A percentile compares a stretch with the other conserved stretches of the same genome.
Evolutionary conservation across 495 filamentous ascomycete species (phyloP).

Genomic region (Neurospora sp.): DNA sequence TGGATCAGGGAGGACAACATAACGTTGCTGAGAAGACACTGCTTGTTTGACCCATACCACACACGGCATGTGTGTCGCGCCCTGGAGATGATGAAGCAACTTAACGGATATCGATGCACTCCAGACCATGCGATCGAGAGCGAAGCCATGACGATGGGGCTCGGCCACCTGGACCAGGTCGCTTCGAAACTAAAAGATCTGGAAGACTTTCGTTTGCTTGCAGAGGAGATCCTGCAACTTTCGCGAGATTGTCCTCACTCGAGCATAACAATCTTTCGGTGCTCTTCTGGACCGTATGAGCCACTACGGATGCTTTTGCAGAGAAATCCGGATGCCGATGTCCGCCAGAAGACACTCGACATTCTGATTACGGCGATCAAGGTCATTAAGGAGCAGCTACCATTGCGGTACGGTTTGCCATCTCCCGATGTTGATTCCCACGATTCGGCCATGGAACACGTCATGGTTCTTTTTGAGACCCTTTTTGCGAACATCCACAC

Average conservation of each 20-base stretch:
- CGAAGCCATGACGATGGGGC: slow-evolving; percentile 51
- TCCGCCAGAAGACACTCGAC: slow-evolving; percentile 48
- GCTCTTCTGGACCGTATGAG: slow-evolving; percentile 46
- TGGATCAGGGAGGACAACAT: slow-evolving; percentile 66
- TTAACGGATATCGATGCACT: slow-evolving; percentile 35
- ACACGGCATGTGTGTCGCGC: slow-evolving; percentile 54
- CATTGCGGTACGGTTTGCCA: slow-evolving; percentile 30
- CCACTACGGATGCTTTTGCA: slow-evolving; percentile 58
- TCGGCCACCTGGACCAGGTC: slow-evolving; percentile 72
- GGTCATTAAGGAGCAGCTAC: slow-evolving; percentile 35
- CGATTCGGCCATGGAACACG: slow-evolving; percentile 20
- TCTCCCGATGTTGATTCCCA: slow-evolving; percentile 13
- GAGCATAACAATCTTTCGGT: slow-evolving; percentile 50
- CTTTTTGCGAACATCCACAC: slow-evolving; percentile 48
- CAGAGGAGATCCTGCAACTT: slow-evolving; percentile 41
- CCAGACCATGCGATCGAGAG: slow-evolving; percentile 47
- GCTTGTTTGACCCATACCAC: slow-evolving; percentile 68
- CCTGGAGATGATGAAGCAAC: slow-evolving; percentile 37
- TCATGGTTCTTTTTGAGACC: slow-evolving; percentile 38
- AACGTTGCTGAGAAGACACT: slow-evolving; percentile 62
- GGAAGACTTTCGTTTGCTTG: slow-evolving; percentile 49
- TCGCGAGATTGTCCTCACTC: slow-evolving; percentile 47
- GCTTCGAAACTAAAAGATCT: slow-evolving; percentile 64
- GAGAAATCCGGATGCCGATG: slow-evolving; percentile 47
- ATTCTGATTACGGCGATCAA: slow-evolving; percentile 48